Conservation (phyloP, 345 rosid species). For the Citrus cavaleriei region DNA sequence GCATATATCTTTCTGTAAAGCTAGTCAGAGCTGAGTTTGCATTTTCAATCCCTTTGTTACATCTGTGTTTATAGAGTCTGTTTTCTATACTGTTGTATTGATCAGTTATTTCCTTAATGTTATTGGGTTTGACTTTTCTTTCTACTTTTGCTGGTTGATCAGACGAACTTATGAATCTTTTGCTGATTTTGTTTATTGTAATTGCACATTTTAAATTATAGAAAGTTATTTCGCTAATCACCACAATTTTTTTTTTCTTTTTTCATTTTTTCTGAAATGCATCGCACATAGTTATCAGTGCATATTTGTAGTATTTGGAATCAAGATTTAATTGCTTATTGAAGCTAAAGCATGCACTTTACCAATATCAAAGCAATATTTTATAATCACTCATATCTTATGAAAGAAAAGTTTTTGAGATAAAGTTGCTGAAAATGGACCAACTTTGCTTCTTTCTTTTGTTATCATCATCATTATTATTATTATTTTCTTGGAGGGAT, state of each 20-base stretch:
- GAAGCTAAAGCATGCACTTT: background rate
- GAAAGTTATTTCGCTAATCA: background rate
- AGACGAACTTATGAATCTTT: background rate
- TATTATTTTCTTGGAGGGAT: background rate
- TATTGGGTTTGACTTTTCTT: background rate
- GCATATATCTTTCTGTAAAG: background rate
- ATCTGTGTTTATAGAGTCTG: background rate
- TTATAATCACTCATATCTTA: background rate
- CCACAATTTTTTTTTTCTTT: too few relatives aligned
- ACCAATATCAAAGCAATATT: background rate
- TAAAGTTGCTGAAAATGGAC: background rate
- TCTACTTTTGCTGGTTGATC: background rate
- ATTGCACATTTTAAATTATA: background rate
- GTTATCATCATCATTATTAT: background rate
- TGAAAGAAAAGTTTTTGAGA: background rate
- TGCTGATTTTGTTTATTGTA: background rate
- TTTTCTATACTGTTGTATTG: background rate
- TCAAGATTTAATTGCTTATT: background rate
- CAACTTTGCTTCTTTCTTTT: background rate
- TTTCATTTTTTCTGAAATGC: too few relatives aligned
- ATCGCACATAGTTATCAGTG: background rate
- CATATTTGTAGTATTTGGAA: background rate
- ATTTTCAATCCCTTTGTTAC: background rate
- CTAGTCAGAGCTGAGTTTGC: background rate
- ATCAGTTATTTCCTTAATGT: background rate